Evolutionary conservation across 306 rosid genomes (phyloP).

Genomic region (Leucaena leucocephala): DNA sequence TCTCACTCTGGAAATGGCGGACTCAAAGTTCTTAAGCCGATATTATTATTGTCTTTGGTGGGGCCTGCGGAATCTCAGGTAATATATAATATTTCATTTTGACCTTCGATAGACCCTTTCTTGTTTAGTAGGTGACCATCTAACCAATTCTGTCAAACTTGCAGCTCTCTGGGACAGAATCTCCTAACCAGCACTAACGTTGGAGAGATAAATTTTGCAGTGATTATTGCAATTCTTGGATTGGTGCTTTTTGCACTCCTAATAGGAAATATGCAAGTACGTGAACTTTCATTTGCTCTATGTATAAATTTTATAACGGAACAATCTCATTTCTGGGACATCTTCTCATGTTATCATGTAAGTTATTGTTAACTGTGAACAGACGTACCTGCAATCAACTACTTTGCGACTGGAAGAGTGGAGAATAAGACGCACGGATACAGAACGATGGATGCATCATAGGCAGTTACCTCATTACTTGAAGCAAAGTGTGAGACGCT

Average conservation of each 20-base stretch:
- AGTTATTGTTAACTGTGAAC: slow-evolving; percentile 9
- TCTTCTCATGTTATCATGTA: not conserved
- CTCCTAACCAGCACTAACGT: slow-evolving; percentile 53
- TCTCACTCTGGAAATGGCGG: slow-evolving; percentile 29
- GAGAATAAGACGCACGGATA: slow-evolving; percentile 59
- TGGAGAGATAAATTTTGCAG: slow-evolving; percentile 60
- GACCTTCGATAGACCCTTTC: not conserved
- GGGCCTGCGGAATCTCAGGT: slow-evolving; percentile 58
- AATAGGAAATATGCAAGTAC: slow-evolving; percentile 65
- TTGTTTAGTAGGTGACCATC: not conserved
- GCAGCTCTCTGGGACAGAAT: slow-evolving; percentile 65
- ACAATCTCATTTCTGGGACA: not conserved
- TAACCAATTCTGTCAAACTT: slow-evolving; percentile 36
- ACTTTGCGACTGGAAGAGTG: slow-evolving; percentile 55
- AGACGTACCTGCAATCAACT: slow-evolving; percentile 61
- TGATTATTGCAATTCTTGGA: slow-evolving; percentile 59
- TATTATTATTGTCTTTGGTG: slow-evolving; percentile 62
- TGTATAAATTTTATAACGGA: not conserved
- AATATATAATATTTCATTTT: slow-evolving; percentile 11
- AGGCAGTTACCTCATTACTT: slow-evolving; percentile 53
- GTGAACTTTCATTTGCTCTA: slow-evolving; percentile 15
- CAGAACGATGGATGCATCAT: slow-evolving; percentile 66
- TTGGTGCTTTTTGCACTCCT: slow-evolving; percentile 62
- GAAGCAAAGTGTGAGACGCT: slow-evolving; percentile 53
- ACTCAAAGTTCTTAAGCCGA: slow-evolving; percentile 52